Evolutionary conservation across 2,329 filamentous ascomycete species (phyloP).

Genomic region (Daldinia sp.): DNA sequence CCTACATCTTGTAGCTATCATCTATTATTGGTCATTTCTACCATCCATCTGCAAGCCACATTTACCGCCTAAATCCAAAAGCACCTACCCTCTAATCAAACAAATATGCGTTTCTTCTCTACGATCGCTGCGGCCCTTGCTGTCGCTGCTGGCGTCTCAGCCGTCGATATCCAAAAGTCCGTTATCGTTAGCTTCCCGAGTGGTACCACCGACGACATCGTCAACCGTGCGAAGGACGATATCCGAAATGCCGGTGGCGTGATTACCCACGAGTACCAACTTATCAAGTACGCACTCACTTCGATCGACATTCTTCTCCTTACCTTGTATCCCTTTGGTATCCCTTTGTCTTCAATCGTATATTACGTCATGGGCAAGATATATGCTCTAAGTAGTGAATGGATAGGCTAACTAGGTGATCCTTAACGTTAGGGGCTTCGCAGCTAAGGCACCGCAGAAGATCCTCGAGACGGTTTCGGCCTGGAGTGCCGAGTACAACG

Average conservation of each 20-base stretch:
- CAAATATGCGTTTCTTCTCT: constrained; percentile 68
- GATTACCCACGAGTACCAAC: constrained; percentile 79
- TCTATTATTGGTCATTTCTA: background rate
- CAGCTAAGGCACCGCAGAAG: constrained; percentile 74
- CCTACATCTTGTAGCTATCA: background rate
- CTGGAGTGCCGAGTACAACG: constrained; percentile 63
- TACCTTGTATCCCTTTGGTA: background rate
- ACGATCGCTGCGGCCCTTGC: constrained; percentile 64
- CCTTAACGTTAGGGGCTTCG: constrained; percentile 71
- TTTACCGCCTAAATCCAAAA: background rate
- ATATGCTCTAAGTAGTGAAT: background rate
- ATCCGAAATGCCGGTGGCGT: constrained; percentile 75
- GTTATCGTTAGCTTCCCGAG: constrained; percentile 82
- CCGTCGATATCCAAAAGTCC: constrained; percentile 72
- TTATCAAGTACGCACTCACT: constrained; percentile 67
- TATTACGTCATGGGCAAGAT: background rate
- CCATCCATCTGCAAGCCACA: constrained; percentile 3
- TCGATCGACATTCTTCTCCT: background rate
- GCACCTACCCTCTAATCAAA: constrained; percentile 17
- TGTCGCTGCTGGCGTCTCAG: constrained; percentile 65
- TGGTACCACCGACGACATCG: constrained; percentile 70
- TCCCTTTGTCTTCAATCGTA: background rate
- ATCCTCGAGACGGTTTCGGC: constrained; percentile 73
- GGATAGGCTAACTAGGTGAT: constrained; percentile 40
- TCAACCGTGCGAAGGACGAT: constrained; percentile 75